Conservation (phyloP, 495 filamentous ascomycete species). For the Usnea hakonensis region DNA sequence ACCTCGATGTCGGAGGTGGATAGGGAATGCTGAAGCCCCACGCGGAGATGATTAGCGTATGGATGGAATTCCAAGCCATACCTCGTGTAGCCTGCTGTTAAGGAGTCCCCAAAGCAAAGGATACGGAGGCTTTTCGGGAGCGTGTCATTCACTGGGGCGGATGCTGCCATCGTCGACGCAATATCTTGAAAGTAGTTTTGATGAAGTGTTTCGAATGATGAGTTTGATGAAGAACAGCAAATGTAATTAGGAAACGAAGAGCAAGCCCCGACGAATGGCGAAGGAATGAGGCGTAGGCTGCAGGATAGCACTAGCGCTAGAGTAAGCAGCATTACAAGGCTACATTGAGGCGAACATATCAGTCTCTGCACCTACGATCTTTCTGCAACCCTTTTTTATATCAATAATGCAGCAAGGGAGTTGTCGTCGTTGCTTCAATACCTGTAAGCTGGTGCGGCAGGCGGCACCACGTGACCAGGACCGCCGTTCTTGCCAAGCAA, state of each 20-base stretch:
- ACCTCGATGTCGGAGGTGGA: conserved; percentile 22
- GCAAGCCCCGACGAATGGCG: conserved; percentile 7
- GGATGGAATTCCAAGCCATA: conserved; percentile 42
- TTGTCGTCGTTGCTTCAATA: too few relatives aligned
- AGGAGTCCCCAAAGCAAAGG: conserved; percentile 59
- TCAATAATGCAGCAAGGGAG: too few relatives aligned
- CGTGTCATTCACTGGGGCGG: neutral
- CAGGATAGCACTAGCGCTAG: neutral
- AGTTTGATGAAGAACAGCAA: conserved; percentile 12
- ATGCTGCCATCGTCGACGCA: conserved; percentile 4
- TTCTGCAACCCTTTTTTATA: neutral
- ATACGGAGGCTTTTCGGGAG: conserved; percentile 29
- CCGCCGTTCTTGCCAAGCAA: too few relatives aligned
- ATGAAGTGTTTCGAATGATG: neutral
- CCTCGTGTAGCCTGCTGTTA: conserved; percentile 49
- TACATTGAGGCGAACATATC: neutral
- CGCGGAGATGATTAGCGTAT: conserved; percentile 38
- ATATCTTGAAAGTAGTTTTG: neutral
- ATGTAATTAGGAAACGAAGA: conserved; percentile 9
- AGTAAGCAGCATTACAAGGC: neutral
- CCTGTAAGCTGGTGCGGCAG: too few relatives aligned
- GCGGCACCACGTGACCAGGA: too few relatives aligned
- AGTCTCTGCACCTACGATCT: neutral
- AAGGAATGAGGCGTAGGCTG: neutral
- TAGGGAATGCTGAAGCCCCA: conserved; percentile 17